phyloP scores from a whole-genome alignment of 192 early-diverging fungal genomes.

The Coemansia sp. region DNA sequence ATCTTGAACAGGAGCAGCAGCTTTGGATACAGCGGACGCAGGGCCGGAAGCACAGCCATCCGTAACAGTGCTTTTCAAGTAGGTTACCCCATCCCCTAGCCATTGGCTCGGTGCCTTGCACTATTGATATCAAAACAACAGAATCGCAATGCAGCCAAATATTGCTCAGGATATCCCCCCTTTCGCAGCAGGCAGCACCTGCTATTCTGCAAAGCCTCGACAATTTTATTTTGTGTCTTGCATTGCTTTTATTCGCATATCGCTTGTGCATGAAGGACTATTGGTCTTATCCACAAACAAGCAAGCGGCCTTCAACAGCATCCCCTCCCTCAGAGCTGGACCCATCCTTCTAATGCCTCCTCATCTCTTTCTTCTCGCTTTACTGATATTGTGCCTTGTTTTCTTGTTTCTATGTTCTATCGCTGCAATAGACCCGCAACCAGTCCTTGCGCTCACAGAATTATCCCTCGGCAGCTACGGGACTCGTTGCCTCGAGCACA shows the following conservation, averaged over 20 bases:
- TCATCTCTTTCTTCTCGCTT: constrained; percentile 11
- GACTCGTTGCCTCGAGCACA: background rate
- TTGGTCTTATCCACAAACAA: background rate
- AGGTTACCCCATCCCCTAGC: background rate
- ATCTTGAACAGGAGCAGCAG: background rate
- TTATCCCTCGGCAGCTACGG: background rate
- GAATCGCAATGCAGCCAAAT: background rate
- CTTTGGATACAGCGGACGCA: constrained; percentile 3
- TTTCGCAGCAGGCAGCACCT: background rate
- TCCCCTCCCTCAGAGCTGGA: too few species aligned
- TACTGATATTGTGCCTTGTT: background rate
- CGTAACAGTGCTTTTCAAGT: background rate
- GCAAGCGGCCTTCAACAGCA: too few species aligned
- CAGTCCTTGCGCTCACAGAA: background rate
- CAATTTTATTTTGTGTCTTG: background rate
- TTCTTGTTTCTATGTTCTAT: background rate
- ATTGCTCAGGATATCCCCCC: background rate
- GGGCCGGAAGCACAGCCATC: background rate
- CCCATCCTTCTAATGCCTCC: background rate
- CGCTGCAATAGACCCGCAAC: background rate
- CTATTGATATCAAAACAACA: background rate
- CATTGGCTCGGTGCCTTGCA: background rate
- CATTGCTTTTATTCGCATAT: background rate
- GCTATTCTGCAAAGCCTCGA: background rate
- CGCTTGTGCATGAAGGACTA: background rate